Conservation (phyloP, 192 early-diverging fungal genomes). For the Coemansia asiatica region DNA sequence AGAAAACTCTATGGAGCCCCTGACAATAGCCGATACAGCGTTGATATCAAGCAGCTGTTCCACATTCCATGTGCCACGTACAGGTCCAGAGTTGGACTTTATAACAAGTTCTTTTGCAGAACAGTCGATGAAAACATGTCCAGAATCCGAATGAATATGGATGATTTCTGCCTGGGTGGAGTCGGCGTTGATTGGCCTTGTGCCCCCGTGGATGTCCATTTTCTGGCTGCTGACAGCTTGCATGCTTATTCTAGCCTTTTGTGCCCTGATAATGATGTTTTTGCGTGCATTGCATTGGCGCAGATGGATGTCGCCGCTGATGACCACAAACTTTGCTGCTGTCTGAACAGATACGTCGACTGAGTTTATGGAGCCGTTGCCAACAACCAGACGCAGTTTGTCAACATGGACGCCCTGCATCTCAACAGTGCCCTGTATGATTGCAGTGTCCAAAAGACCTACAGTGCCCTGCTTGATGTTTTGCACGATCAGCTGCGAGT, state of each 20-base stretch:
- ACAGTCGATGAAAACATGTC: conserved; percentile 10
- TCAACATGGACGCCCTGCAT: background rate
- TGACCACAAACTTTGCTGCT: conserved; percentile 23
- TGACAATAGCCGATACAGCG: conserved; percentile 20
- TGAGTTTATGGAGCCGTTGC: conserved; percentile 20
- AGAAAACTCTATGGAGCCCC: conserved; percentile 8
- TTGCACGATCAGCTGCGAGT: conserved; percentile 8
- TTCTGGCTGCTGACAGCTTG: background rate
- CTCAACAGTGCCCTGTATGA: conserved; percentile 17
- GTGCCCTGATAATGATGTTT: conserved; percentile 3
- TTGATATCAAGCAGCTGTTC: conserved; percentile 9
- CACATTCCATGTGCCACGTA: conserved; percentile 27
- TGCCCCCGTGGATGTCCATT: background rate
- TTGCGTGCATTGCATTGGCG: conserved; percentile 11
- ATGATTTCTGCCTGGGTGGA: conserved; percentile 6
- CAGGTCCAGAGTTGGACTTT: conserved; percentile 6
- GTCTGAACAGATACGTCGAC: background rate
- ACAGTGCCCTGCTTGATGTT: conserved; percentile 9
- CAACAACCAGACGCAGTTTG: conserved; percentile 26
- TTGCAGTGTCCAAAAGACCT: conserved; percentile 18
- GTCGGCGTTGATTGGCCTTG: background rate
- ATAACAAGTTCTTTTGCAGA: conserved; percentile 15
- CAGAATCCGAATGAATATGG: conserved; percentile 5
- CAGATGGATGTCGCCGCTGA: conserved; percentile 12
- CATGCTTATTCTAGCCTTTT: conserved; percentile 7